Base-by-base conservation (phyloP, 2,329 filamentous ascomycete genomes). In the Ramichloridium luteum region DNA sequence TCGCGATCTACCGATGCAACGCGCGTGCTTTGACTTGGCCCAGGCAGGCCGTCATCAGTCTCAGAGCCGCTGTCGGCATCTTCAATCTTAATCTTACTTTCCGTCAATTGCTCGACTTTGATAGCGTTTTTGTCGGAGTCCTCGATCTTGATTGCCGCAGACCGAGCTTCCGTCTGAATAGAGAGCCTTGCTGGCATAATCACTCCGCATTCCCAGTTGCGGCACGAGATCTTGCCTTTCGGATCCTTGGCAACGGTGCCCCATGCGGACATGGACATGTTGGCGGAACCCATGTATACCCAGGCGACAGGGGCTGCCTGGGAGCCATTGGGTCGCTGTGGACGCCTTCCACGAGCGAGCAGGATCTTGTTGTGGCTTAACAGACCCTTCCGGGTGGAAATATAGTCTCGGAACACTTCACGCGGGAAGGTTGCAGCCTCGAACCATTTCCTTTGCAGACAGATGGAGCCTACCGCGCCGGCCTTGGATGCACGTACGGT, bases 121-220 rank as follows among this genome's bases (percentile, higher is more conserved):
- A n/a, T n/a, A n/a, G n/a, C n/a, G n/a, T n/a, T n/a, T n/a, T n/a
- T n/a, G n/a, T n/a, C n/a, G n/a, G n/a, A n/a, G n/a, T n/a, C n/a
- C n/a, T n/a, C n/a, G n/a, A n/a, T n/a, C n/a, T n/a, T n/a, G n/a
- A n/a, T n/a, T n/a, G n/a, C n/a, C n/a, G n/a, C n/a, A n/a, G n/a
- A n/a, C n/a, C n/a, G n/a, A n/a, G n/a, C n/a, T n/a, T n/a, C n/a
- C n/a, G n/a, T n/a, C n/a, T n/a, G n/a, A n/a, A n/a, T n/a, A n/a
- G 9, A 37, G 38, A 23, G 41, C 39, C 15, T 30, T 32, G 16
- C 33, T 3, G 39, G 38, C 25, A 41, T 17, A 8, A 96, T 47
- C 1, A 98, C 81, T 20, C 90, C 90, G 50, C 85, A 93, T 59
- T 96, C 90, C 86, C 88, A 96, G 55, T 96, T 98, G 33, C 81